Evolutionary conservation across 371 early-diverging fungal species (phyloP).

Genomic region (Apophysomyces variabilis): DNA sequence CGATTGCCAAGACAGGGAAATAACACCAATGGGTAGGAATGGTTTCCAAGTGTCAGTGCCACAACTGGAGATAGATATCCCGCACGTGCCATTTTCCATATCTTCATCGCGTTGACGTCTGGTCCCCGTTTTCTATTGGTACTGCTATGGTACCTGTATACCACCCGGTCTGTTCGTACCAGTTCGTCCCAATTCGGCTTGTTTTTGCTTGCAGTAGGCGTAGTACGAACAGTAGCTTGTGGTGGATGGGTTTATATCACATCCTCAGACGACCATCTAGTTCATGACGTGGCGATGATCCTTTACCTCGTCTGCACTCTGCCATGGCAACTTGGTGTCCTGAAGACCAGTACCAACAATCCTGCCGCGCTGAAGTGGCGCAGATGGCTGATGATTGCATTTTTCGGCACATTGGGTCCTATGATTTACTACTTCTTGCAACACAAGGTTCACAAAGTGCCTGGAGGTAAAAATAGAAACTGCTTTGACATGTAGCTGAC

Average conservation of each 20-base stretch:
- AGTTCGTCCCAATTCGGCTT: slow-evolving; percentile 57
- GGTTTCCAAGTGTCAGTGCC: slow-evolving; percentile 86
- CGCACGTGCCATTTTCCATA: slow-evolving; percentile 77
- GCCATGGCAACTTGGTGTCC: slow-evolving; percentile 74
- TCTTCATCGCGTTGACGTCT: slow-evolving; percentile 76
- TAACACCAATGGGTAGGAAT: slow-evolving; percentile 57
- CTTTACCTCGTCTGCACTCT: slow-evolving; percentile 74
- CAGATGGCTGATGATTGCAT: slow-evolving; percentile 50
- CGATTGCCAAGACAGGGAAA: not conserved
- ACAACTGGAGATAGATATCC: slow-evolving; percentile 85
- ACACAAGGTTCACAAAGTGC: slow-evolving; percentile 76
- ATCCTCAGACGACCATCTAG: slow-evolving; percentile 77
- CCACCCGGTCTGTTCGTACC: slow-evolving; percentile 48
- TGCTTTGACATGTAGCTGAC: not conserved
- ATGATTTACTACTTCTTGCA: slow-evolving; percentile 80
- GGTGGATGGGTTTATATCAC: slow-evolving; percentile 87
- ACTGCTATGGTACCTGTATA: slow-evolving; percentile 66
- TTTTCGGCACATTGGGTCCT: slow-evolving; percentile 72
- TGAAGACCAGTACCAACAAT: slow-evolving; percentile 42
- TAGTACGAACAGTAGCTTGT: slow-evolving; percentile 74
- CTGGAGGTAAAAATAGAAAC: slow-evolving; percentile 56
- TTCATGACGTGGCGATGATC: slow-evolving; percentile 85
- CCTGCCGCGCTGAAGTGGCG: slow-evolving; percentile 47
- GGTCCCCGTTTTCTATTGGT: slow-evolving; percentile 74
- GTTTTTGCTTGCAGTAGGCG: slow-evolving; percentile 64